Base-by-base conservation (phyloP, 805 yeast species). In the Lachancea sp. region DNA sequence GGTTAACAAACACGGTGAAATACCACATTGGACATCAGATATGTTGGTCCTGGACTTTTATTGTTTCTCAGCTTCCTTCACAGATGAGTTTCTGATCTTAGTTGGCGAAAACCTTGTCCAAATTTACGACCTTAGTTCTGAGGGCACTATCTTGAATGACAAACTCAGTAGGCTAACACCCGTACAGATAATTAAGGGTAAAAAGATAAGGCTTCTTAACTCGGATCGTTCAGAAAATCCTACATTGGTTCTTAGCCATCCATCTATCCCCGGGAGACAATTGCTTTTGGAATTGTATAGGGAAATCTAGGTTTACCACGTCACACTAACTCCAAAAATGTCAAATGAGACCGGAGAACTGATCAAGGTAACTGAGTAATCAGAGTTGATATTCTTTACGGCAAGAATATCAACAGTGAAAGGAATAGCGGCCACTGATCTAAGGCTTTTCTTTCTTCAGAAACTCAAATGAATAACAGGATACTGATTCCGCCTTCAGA, bases 141-240 rank as follows among this genome's bases (percentile, higher is more conserved):
- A 34, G 8, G 69, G 70, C 15, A 61, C 60, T 15, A 70, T 71
- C 3, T 45, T 72, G 8, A 68, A 64, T 40, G 40, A 50, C 3
- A 58, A 58, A 2, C 52, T 68, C 39, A 47, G 56, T 19, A 55
- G 57, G 26, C 49, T 68, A 17, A 72, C 71, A 25, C 72, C 81
- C 9, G 67, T 74, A 17, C 95, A 86, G 56, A 80, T 84, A 4
- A 69, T 86, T 29, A 72, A 78, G 3, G 90, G 90, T 17, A 81
- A 79, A 54, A 84, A 77, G 49, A 73, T 85, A 23, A 58, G 60
- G 18, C 52, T 71, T 17, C 41, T 75, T n/a, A 72, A 68, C 23
- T 48, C 54, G 39, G 60, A 60, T 3, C 55, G 50, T 8, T 64
- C 57, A 12, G 67, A 65, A 16, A 54, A 69, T 35, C 60, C 72